Conservation (phyloP, 116 monocot species). For the Thalassia testudinum region DNA sequence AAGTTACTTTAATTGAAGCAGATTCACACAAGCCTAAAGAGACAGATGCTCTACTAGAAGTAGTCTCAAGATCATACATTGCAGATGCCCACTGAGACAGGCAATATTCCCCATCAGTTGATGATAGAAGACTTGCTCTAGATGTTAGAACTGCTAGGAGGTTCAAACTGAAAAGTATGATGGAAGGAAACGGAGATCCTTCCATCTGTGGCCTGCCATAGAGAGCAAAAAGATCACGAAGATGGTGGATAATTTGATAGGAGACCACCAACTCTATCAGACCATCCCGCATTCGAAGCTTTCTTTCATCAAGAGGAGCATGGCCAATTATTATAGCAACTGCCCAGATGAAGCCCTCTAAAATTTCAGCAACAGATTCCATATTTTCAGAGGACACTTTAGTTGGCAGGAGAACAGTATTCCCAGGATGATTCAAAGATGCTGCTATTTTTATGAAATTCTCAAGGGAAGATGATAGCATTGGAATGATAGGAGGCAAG, state of each 20-base stretch:
- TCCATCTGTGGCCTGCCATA: constrained; percentile 89
- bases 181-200: constrained; percentile 89
- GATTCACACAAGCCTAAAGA: too few relatives aligned
- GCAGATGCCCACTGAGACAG: too few relatives aligned
- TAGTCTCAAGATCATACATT: too few relatives aligned
- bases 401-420: constrained; percentile 11
- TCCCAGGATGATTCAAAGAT: constrained; percentile 46
- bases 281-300: constrained; percentile 81
- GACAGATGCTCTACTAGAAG: too few relatives aligned
- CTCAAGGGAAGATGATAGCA: constrained; percentile 81
- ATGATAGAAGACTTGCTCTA: constrained; percentile 37
- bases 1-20: too few relatives aligned
- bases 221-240: constrained; percentile 91
- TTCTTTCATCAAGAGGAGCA: constrained; percentile 32
- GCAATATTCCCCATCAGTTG: constrained; percentile 55
- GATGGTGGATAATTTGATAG: constrained; percentile 83
- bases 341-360: constrained; percentile 76
- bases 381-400: constrained; percentile 53
- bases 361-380: constrained; percentile 58
- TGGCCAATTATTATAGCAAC: constrained; percentile 60
- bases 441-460: constrained; percentile 96
- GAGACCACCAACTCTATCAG: constrained; percentile 76
- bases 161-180: constrained; percentile 76
- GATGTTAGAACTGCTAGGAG: constrained; percentile 75
- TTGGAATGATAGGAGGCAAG: constrained; percentile 90